Base-by-base conservation (phyloP, 2,329 filamentous ascomycete genomes). In the Colletotrichum truncatum region DNA sequence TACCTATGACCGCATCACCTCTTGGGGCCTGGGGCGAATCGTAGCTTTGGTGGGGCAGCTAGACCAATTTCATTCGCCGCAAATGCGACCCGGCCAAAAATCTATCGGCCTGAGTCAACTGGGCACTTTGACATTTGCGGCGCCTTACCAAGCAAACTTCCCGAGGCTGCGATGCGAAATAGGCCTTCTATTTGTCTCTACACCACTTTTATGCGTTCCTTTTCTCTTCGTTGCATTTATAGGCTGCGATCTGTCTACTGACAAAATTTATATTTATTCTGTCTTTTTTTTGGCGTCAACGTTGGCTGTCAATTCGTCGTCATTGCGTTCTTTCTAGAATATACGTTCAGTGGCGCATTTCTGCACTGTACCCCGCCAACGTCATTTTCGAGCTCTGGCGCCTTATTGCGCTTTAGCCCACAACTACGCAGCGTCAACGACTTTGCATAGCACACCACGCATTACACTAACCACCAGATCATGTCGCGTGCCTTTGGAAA, bases 401-500 rank as follows among this genome's bases (percentile, higher is more conserved):
- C 36, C 25, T 43, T 56, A 30, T 16, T 34, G 41, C 49, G 41
- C 57, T 43, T 36, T 41, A 28, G 32, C 21, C 23, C 43, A 25
- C 43, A 54, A 16, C 18, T n/a, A 38, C 28, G 16, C 49, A 45
- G 18, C 21, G 10, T 30, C 36, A 18, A 30, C 38, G 28, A 25
- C 25, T 21, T 45, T 14, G 11, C 49, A 10, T 30, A 21, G 10
- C 23, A 28, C 41, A 39, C 11, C 21, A 16, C 25, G 46, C 59
- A 41, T 25, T 30, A 21, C 30, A 52, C 30, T 43, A 30, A 57
- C 21, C n/a, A 39, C 18, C 25, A 38, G 34, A 63, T 14, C 26
- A 68, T 68, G 66, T 68, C 66, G 21, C 66, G 66, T 32, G 45
- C 64, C 30, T 67, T 66, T 28, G 61, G 65, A 21, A 69, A 63